Evolutionary conservation across 768 basidiomycete genomes (phyloP).

Genomic region (Collybia sordida): DNA sequence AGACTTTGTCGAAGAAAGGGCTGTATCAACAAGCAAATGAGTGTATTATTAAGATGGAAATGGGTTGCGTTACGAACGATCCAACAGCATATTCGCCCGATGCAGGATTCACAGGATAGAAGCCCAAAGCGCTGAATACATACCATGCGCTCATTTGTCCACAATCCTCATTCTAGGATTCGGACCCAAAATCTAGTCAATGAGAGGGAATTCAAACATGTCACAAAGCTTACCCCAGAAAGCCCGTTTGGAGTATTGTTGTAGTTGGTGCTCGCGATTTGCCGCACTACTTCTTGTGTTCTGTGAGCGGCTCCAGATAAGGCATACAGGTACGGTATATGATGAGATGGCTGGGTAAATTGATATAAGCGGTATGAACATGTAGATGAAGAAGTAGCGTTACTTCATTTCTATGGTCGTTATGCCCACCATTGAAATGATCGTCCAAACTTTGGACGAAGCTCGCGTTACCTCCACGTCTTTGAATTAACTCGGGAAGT

Average conservation of each 20-base stretch:
- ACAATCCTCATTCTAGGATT: slow-evolving; percentile 79
- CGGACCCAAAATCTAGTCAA: neutral
- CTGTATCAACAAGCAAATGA: slow-evolving; percentile 17
- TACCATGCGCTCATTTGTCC: slow-evolving; percentile 94
- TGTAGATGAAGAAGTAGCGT: slow-evolving; percentile 5
- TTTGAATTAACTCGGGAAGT: slow-evolving; percentile 58
- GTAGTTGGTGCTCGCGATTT: slow-evolving; percentile 65
- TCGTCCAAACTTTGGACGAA: slow-evolving; percentile 71
- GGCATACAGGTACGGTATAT: slow-evolving; percentile 82
- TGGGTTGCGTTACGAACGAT: slow-evolving; percentile 41
- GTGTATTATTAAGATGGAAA: neutral
- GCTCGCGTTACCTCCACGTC: slow-evolving; percentile 60
- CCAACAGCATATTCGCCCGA: slow-evolving; percentile 77
- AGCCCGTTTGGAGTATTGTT: slow-evolving; percentile 68
- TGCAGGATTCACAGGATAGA: slow-evolving; percentile 84
- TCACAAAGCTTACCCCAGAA: slow-evolving; percentile 52
- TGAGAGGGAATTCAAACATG: neutral
- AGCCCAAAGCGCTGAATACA: slow-evolving; percentile 78
- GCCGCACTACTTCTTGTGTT: slow-evolving; percentile 66
- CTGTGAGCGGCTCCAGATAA: slow-evolving; percentile 70
- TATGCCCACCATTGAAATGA: slow-evolving; percentile 62
- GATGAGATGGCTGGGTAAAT: slow-evolving; percentile 67
- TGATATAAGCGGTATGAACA: neutral
- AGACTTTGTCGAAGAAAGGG: slow-evolving; percentile 52
- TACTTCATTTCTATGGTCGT: slow-evolving; percentile 82